Evolutionary conservation across 2,329 filamentous ascomycete species (phyloP), one percentile per base, ranked within the genome.

Genomic region (Triangularia verruculosa): DNA sequence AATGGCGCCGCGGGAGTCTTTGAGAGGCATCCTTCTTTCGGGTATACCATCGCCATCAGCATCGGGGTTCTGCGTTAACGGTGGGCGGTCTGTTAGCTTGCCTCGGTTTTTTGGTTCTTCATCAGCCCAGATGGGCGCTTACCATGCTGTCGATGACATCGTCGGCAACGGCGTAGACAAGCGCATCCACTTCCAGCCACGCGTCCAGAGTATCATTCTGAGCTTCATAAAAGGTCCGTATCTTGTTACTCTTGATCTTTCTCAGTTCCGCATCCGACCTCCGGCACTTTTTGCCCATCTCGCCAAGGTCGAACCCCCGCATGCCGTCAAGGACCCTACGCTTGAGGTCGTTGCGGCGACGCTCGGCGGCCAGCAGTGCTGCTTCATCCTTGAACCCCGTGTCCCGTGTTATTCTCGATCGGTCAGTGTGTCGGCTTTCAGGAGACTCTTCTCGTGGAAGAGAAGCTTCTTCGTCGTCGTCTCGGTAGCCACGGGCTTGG

Each of bases 71-170:
- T 53, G 39, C 11, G n/a, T 20, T 12, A 7, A 20, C 39, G 39
- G n/a, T 47, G 17, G 9, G 30, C 30, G 9, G 4, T 4, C 13
- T 47, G 39, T 47, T 47, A 47, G 39, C 39, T 47, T 5, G 27
- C 5, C n/a, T 15, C 27, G 9, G 4, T 12, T 12, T 11, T 32
- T 22, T 6, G n/a, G 8, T 4, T 3, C 20, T 47, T 20, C n/a
- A 17, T 17, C 11, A 51, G 27, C 3, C 11, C 27, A 6, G 15
- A 52, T 27, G 30, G 39, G 30, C 9, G 17, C 39, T 12, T 51
- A 59, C 57, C 79, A 87, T 85, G 51, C 79, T 82, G 63, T 87
- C 85, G n/a, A 87, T 76, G 7, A 87, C 80, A 68, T 86, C 83
- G 69, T 86, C 83, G 11, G 84, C 59, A 20, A 66, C 55, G 22